Conservation (phyloP, 148 eudicot species). For the Silene uniflora region DNA sequence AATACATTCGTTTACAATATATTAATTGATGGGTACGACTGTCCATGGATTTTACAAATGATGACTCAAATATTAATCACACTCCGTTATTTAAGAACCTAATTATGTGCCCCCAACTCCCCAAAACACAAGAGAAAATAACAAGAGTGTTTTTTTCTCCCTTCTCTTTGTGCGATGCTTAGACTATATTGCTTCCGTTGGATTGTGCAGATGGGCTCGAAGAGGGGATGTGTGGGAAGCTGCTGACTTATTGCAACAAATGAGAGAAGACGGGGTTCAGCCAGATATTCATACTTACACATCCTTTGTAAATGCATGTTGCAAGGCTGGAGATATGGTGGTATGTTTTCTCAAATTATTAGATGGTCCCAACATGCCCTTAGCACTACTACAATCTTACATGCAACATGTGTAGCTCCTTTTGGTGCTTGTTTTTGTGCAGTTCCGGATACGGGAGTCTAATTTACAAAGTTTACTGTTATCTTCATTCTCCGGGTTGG, state of each 20-base stretch:
- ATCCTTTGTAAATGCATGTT: constrained; percentile 89
- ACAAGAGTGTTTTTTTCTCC: not conserved
- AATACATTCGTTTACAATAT: constrained; percentile 91
- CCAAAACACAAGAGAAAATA: not conserved
- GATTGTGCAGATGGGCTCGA: constrained; percentile 83
- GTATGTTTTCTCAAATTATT: constrained; percentile 38
- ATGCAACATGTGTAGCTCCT: constrained; percentile 5
- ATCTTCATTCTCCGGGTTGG: not conserved
- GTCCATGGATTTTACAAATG: not conserved
- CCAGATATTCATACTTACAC: constrained; percentile 97
- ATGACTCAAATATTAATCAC: not conserved
- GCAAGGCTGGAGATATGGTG: constrained; percentile 98
- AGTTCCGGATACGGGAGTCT: not conserved
- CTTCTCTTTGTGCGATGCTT: constrained; percentile 1
- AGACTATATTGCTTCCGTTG: not conserved
- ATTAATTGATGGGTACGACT: constrained; percentile 83
- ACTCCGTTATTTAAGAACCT: not conserved
- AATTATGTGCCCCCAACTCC: not conserved
- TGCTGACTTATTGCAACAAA: constrained; percentile 90
- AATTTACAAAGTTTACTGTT: not conserved
- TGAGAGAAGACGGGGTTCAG: constrained; percentile 80
- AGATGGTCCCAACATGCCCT: not conserved
- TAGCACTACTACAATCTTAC: not conserved
- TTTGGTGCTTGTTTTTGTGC: not conserved
- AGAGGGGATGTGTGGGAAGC: constrained; percentile 99